phyloP scores from a whole-genome alignment of 2,329 filamentous ascomycete genomes.

The Ophiosphaerella narmari region DNA sequence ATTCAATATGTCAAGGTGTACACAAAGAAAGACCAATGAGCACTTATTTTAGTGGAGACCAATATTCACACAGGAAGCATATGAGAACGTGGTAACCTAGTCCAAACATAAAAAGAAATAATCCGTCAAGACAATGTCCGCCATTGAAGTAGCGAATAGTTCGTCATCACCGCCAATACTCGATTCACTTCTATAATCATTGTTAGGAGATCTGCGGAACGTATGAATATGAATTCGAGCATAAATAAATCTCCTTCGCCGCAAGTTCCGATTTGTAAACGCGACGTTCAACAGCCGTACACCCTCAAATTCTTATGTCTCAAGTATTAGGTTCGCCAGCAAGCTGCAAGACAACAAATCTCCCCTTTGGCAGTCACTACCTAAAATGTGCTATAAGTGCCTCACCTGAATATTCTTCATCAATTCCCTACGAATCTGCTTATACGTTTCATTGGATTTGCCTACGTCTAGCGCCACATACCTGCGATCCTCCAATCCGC shows the following conservation, averaged over 20 bases:
- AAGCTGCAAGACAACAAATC: not conserved
- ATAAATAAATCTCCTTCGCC: too few species aligned
- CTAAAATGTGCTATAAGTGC: too few species aligned
- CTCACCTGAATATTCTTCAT: not conserved
- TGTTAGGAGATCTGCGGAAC: too few species aligned
- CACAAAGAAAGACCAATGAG: slow-evolving; percentile 30
- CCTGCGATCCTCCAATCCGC: not conserved
- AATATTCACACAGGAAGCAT: not conserved
- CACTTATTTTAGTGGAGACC: not conserved
- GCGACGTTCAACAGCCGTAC: too few species aligned
- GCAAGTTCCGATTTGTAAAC: too few species aligned
- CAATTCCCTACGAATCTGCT: not conserved
- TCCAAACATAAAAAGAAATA: not conserved
- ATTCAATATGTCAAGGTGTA: slow-evolving; percentile 41
- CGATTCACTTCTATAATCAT: too few species aligned
- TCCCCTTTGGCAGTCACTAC: not conserved
- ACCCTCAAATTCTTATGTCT: too few species aligned
- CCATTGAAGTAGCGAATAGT: too few species aligned
- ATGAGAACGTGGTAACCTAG: not conserved
- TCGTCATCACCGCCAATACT: too few species aligned
- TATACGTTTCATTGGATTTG: slow-evolving; percentile 4
- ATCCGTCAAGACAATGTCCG: too few species aligned
- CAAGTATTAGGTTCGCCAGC: too few species aligned
- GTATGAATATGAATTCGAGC: too few species aligned
- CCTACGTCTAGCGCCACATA: not conserved